Evolutionary conservation across 495 filamentous ascomycete species (phyloP), one percentile per base, ranked within the genome.

Genomic region (Elasticomyces elasticus): DNA sequence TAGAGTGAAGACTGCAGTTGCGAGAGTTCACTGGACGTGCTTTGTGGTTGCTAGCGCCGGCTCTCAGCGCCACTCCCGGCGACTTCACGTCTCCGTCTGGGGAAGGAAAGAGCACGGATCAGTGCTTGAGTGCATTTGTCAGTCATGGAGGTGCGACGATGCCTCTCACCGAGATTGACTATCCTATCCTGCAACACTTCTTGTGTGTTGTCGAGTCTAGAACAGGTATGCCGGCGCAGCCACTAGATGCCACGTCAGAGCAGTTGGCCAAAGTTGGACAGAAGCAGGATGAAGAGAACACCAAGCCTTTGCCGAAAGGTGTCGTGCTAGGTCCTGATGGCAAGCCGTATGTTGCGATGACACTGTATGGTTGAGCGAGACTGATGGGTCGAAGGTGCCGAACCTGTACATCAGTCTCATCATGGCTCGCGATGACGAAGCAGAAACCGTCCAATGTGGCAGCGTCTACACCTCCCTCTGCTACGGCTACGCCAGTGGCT

Each of bases 241-340:
- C 61, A 25, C 42, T 64, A n/a, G 55, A 64, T 27, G 61, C 58
- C 1, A 57, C 42, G 50, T 47, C 52, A 6, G 41, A 58, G 44
- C 52, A 54, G 26, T 3, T 23, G 20, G 44, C 22, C 27, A 54
- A 35, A 59, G 52, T 50, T 42, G 28, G 44, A 27, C 40, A 54
- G 45, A 26, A 59, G 44, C 37, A 35, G 28, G 51, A 59, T 40
- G 61, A 63, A 11, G 57, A 55, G 33, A 28, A 45, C 62, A 51
- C 70, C 27, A 72, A 71, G 56, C 69, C 68, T 31, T 55, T 81
- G 25, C 84, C 87, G 13, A 94, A 89, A 67, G 91, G 90, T 57
- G 75, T 95, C 6, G 79, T 95, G 2, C 72, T 96, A 35, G 92
- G 84, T 41, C 87, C 90, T 61, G 87, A 98, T 74, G 92, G 92